Percentiles rank a stretch among this genome's conserved stretches.
These are phyloP conservation scores for Colletotrichum brevisporum DNA, from an alignment of 2,329 filamentous ascomycete species.

Conservation along the genomic window DNA sequence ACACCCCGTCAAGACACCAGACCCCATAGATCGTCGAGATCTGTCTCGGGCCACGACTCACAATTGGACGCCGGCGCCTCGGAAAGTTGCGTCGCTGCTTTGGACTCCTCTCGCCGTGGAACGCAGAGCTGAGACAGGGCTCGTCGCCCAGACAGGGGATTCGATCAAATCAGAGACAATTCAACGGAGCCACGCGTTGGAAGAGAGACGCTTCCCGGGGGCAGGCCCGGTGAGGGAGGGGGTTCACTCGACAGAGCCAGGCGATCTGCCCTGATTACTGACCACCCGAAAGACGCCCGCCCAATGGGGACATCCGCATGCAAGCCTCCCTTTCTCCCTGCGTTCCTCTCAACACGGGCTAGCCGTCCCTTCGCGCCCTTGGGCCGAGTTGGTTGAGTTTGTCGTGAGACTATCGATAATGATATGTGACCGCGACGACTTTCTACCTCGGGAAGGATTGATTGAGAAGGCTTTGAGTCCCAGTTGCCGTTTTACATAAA, in stretches of 20 bases:
- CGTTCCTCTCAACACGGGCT: conserved; percentile 37
- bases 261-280: conserved; percentile 29
- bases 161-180: conserved; percentile 36
- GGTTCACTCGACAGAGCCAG: background rate
- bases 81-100: conserved; percentile 33
- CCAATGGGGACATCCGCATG: conserved; percentile 4
- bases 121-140: conserved; percentile 23
- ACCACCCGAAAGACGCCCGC: background rate
- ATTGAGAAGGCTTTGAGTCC: background rate
- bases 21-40: conserved; percentile 24
- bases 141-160: conserved; percentile 12
- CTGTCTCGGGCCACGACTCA: conserved; percentile 7
- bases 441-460: background rate
- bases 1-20: background rate
- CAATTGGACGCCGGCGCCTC: conserved; percentile 28
- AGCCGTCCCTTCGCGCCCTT: conserved; percentile 22
- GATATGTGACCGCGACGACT: background rate
- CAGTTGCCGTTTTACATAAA: conserved; percentile 19
- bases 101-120: conserved; percentile 18
- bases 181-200: conserved; percentile 3
- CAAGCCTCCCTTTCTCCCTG: conserved; percentile 38
- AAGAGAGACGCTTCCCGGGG: conserved; percentile 24
- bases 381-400: background rate
- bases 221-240: no score
- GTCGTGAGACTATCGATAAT: background rate